Conservation (phyloP, 208 protist species). For the Polymyxa betae region DNA sequence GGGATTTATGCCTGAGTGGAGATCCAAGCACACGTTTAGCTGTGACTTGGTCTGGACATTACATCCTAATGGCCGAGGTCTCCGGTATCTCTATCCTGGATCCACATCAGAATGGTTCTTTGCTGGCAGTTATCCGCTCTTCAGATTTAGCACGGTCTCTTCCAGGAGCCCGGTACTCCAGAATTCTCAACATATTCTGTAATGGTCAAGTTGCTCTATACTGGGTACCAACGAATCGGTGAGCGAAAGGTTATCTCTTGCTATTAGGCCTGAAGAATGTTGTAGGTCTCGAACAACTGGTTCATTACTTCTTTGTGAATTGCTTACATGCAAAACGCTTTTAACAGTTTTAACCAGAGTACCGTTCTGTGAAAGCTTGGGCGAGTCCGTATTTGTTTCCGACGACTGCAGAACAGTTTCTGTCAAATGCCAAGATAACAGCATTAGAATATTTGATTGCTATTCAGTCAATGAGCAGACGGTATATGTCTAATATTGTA, state of each 20-base stretch:
- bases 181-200: constrained; percentile 40
- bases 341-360: background rate
- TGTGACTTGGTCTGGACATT: constrained; percentile 5
- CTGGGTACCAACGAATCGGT: constrained; percentile 4
- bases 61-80: constrained; percentile 22
- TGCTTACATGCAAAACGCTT: background rate
- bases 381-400: constrained; percentile 26
- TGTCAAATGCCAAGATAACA: background rate
- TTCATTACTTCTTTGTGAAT: background rate
- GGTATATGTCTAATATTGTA: too few relatives aligned
- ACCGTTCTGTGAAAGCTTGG: background rate
- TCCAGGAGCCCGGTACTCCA: background rate
- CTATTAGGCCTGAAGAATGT: background rate
- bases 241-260: background rate
- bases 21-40: constrained; percentile 3
- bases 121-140: background rate
- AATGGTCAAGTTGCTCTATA: background rate
- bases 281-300: background rate
- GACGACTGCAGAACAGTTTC: constrained; percentile 45
- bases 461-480: too few relatives aligned
- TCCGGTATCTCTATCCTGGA: background rate
- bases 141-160: background rate
- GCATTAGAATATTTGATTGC: constrained; percentile 4
- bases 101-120: background rate
- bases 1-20: background rate